Percentiles rank a stretch among this genome's conserved stretches.
phyloP scores from a whole-genome alignment of 352 stramenopile species.

The Phytophthora capsici region DNA sequence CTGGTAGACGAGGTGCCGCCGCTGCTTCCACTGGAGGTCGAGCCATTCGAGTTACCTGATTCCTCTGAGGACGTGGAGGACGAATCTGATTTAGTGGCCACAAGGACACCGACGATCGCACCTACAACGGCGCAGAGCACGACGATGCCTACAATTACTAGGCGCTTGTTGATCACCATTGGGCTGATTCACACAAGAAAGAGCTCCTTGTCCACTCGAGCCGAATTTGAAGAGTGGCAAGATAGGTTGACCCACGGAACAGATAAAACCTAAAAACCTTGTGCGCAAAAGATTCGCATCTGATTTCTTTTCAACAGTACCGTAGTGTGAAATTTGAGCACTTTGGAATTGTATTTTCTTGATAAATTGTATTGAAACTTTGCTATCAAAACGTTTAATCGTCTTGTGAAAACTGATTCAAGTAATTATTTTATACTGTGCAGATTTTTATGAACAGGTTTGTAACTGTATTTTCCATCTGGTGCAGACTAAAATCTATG shows the following conservation, averaged over 20 bases:
- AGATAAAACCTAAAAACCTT: constrained; percentile 11
- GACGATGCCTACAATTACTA: constrained; percentile 53
- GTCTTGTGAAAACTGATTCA: too few relatives aligned
- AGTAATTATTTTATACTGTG: too few relatives aligned
- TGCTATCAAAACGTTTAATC: too few relatives aligned
- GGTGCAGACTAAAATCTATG: too few relatives aligned
- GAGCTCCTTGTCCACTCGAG: constrained; percentile 6
- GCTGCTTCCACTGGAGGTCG: constrained; percentile 13
- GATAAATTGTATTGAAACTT: too few relatives aligned
- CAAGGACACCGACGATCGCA: constrained; percentile 51
- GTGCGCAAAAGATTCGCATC: constrained; percentile 8
- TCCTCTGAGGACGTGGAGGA: constrained; percentile 38
- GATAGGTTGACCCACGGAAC: constrained; percentile 22
- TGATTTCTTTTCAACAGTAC: constrained; percentile 1
- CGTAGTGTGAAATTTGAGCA: too few relatives aligned
- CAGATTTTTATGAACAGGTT: too few relatives aligned
- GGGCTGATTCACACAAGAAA: constrained; percentile 3
- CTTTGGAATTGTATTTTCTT: too few relatives aligned
- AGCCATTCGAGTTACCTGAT: constrained; percentile 8
- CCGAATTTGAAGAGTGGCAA: constrained; percentile 23
- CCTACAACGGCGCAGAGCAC: constrained; percentile 53
- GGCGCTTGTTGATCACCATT: constrained; percentile 48
- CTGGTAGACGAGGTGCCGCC: constrained; percentile 23
- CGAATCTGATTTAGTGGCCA: constrained; percentile 44
- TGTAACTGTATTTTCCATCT: too few relatives aligned